Evolutionary conservation across 345 rosid genomes (phyloP).

Genomic region (Reutealis trisperma): DNA sequence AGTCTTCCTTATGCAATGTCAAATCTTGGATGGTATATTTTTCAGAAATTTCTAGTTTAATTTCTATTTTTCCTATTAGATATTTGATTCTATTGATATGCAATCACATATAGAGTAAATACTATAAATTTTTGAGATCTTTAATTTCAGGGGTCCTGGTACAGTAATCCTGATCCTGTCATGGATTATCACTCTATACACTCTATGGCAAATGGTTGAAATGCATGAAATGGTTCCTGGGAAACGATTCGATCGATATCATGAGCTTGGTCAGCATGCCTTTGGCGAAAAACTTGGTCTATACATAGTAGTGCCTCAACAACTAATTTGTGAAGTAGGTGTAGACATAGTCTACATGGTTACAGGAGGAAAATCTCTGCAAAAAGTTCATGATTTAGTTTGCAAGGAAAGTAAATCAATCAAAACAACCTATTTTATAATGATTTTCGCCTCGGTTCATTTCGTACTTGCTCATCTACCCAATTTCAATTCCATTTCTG

Average conservation of each 20-base stretch:
- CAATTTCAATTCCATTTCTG: constrained; percentile 33
- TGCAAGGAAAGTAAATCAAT: constrained; percentile 15
- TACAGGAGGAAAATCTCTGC: constrained; percentile 34
- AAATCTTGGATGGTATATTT: constrained; percentile 29
- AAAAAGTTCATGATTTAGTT: constrained; percentile 22
- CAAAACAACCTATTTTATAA: constrained; percentile 26
- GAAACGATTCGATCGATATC: constrained; percentile 34
- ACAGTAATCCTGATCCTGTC: constrained; percentile 22
- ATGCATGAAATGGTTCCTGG: constrained; percentile 40
- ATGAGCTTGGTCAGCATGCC: constrained; percentile 35
- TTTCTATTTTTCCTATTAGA: background rate
- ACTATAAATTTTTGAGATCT: background rate
- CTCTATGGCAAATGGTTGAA: constrained; percentile 40
- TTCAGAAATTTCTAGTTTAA: background rate
- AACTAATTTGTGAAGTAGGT: constrained; percentile 27
- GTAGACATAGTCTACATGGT: constrained; percentile 38
- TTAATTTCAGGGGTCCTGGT: constrained; percentile 34
- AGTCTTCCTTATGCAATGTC: constrained; percentile 39
- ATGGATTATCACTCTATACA: constrained; percentile 33
- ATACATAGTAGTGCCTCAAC: constrained; percentile 35
- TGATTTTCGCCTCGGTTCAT: constrained; percentile 37
- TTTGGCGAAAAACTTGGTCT: constrained; percentile 35
- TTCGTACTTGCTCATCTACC: constrained; percentile 34
- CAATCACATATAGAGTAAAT: too few relatives aligned
- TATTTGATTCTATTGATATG: too few relatives aligned